Evolutionary conservation across 1,139 yeast species (phyloP).

Genomic region (Suhomyces guaymorum): DNA sequence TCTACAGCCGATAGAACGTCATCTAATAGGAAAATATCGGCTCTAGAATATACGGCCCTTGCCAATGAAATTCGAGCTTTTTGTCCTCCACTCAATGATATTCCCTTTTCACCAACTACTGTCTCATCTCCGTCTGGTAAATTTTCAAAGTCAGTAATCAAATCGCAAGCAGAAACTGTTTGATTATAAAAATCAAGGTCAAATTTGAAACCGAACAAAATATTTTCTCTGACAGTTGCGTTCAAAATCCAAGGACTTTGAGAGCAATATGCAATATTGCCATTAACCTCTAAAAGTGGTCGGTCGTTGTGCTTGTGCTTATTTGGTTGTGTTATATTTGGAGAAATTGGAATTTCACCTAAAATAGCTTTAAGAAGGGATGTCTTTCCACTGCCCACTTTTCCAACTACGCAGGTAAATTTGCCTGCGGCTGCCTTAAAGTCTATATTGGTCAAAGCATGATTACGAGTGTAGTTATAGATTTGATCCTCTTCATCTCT

Average conservation of each 20-base stretch:
- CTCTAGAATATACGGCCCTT: conserved; percentile 43
- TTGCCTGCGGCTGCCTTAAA: conserved; percentile 60
- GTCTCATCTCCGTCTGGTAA: conserved; percentile 46
- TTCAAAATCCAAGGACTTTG: conserved; percentile 45
- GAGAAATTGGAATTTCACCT: conserved; percentile 47
- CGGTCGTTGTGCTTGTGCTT: conserved; percentile 2
- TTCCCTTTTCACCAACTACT: conserved; percentile 47
- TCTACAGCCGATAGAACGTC: conserved; percentile 45
- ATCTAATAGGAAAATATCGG: conserved; percentile 40
- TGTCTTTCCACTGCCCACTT: conserved; percentile 82
- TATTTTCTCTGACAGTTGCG: conserved; percentile 41
- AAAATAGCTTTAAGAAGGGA: conserved; percentile 62
- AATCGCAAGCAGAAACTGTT: conserved; percentile 40
- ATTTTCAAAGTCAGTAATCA: conserved; percentile 34
- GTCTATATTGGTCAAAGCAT: conserved; percentile 54
- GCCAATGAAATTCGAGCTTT: conserved; percentile 45
- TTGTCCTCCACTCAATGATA: conserved; percentile 48
- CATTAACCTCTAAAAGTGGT: conserved; percentile 16
- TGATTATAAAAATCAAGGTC: conserved; percentile 29
- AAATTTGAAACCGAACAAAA: conserved; percentile 40
- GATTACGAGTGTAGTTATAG: conserved; percentile 16
- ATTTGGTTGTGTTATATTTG: conserved; percentile 12
- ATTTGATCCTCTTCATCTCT: conserved; percentile 25
- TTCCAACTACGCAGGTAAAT: conserved; percentile 74
- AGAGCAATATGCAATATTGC: conserved; percentile 26